phyloP scores from a whole-genome alignment of 140 eudicot species.

The Flaveria floridana region DNA sequence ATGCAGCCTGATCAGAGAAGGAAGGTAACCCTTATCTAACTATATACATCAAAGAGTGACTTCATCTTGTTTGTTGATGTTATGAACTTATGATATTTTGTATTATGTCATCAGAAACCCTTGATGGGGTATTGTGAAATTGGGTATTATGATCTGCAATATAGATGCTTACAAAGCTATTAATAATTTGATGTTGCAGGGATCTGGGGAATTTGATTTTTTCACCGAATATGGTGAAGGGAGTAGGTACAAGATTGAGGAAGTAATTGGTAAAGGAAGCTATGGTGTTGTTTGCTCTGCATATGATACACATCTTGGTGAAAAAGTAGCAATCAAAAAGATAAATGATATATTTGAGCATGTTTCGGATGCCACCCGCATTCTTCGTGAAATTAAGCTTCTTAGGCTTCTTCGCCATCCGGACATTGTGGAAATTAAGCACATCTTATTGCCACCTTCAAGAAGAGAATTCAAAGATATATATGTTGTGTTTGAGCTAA shows the following conservation, averaged over 20 bases:
- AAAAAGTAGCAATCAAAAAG: conserved; percentile 73
- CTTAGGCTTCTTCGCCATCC: conserved; percentile 69
- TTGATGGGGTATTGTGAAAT: no score
- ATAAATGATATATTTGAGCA: conserved; percentile 67
- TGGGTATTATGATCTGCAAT: no score
- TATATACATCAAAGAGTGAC: neutral
- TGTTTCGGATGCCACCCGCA: conserved; percentile 59
- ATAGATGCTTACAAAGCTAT: neutral
- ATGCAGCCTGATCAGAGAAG: conserved; percentile 81
- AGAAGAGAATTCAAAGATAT: conserved; percentile 66
- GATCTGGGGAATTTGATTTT: conserved; percentile 45
- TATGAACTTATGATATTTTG: neutral
- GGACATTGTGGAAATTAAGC: conserved; percentile 70
- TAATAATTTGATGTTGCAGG: conserved; percentile 35
- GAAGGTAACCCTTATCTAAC: conserved; percentile 29
- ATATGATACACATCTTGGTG: conserved; percentile 55
- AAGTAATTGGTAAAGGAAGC: conserved; percentile 69
- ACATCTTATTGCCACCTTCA: conserved; percentile 70
- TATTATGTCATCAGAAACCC: neutral
- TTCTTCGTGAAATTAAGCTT: conserved; percentile 67
- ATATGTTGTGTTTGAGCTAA: conserved; percentile 71
- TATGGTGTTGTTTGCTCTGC: conserved; percentile 75
- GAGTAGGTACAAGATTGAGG: conserved; percentile 53
- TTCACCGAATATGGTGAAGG: conserved; percentile 62
- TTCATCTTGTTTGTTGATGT: conserved; percentile 4